A percentile compares a stretch with the other conserved stretches of the same genome.
These are phyloP conservation scores for Scutellaria galericulata DNA, from an alignment of 257 asterid genomes.

Conservation along the genomic window DNA sequence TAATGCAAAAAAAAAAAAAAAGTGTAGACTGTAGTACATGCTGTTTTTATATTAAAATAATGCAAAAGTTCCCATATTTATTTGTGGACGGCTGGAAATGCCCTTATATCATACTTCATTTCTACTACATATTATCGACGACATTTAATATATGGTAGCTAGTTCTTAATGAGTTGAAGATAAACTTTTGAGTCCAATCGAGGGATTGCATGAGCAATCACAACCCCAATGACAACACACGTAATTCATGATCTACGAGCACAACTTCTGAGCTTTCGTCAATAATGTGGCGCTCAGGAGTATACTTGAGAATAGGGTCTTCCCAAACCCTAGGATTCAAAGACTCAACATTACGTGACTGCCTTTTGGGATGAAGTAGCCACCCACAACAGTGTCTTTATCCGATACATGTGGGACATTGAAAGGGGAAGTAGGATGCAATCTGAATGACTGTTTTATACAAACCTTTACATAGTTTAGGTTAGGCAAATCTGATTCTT, in stretches of 20 bases:
- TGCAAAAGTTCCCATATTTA: too few relatives aligned
- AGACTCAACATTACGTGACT: slow-evolving; percentile 43
- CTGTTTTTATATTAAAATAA: too few relatives aligned
- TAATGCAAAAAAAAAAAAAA: too few relatives aligned
- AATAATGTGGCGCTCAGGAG: slow-evolving; percentile 37
- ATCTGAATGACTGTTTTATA: slow-evolving; percentile 38
- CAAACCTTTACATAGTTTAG: slow-evolving; percentile 42
- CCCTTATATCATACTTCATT: too few relatives aligned
- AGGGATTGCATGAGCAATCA: slow-evolving; percentile 29
- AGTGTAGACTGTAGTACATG: too few relatives aligned
- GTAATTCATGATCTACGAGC: slow-evolving; percentile 26
- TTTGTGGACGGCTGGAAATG: too few relatives aligned
- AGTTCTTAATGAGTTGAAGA: background rate
- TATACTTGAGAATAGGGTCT: slow-evolving; percentile 29
- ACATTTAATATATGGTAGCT: background rate
- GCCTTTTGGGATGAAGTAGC: slow-evolving; percentile 46
- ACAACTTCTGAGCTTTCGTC: background rate
- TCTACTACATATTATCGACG: too few relatives aligned
- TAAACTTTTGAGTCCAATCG: slow-evolving; percentile 30
- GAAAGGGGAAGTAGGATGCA: slow-evolving; percentile 39
- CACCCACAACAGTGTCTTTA: slow-evolving; percentile 27
- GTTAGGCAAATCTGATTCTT: slow-evolving; percentile 43
- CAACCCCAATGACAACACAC: too few relatives aligned
- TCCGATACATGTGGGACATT: slow-evolving; percentile 40
- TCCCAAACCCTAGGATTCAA: slow-evolving; percentile 44